Percentiles rank a stretch among this genome's conserved stretches.
phyloP scores from a whole-genome alignment of 176 grass and related monocot genomes.

The Avena eriantha region DNA sequence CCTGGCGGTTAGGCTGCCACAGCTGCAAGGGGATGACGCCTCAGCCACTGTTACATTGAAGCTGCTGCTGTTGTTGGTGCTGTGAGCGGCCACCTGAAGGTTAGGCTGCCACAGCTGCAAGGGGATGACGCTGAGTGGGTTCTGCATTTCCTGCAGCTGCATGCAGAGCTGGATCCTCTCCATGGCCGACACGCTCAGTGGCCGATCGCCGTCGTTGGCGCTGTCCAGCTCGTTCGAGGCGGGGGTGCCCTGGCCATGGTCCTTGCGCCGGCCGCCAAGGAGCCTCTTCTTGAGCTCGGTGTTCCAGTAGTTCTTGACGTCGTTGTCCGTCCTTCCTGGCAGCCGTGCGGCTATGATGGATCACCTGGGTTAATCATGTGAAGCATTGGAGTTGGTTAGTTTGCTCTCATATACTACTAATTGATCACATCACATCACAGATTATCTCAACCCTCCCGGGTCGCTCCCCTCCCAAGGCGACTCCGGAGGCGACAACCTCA shows the following conservation, averaged over 20 bases:
- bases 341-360: constrained; percentile 94
- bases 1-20: constrained; percentile 46
- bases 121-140: constrained; percentile 39
- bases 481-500: no score
- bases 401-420: no score
- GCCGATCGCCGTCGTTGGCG: constrained; percentile 22
- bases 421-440: no score
- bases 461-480: no score
- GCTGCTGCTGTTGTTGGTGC: constrained; percentile 32
- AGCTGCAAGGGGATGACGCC: constrained; percentile 29
- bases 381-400: background rate
- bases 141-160: constrained; percentile 73
- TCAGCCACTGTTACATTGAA: constrained; percentile 47
- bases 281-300: constrained; percentile 96
- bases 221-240: background rate
- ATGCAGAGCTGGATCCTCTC: constrained; percentile 90
- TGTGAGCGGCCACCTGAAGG: constrained; percentile 13
- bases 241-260: constrained; percentile 26
- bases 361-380: constrained; percentile 58
- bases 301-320: constrained; percentile 99
- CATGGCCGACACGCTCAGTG: constrained; percentile 74
- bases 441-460: no score
- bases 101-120: constrained; percentile 46
- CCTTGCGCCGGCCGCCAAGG: constrained; percentile 70
- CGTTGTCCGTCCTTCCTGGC: constrained; percentile 93